Percentiles rank a stretch among this genome's conserved stretches.
These are phyloP conservation scores for Areca catechu DNA, from an alignment of 176 grass and related monocot species.

Conservation along the genomic window DNA sequence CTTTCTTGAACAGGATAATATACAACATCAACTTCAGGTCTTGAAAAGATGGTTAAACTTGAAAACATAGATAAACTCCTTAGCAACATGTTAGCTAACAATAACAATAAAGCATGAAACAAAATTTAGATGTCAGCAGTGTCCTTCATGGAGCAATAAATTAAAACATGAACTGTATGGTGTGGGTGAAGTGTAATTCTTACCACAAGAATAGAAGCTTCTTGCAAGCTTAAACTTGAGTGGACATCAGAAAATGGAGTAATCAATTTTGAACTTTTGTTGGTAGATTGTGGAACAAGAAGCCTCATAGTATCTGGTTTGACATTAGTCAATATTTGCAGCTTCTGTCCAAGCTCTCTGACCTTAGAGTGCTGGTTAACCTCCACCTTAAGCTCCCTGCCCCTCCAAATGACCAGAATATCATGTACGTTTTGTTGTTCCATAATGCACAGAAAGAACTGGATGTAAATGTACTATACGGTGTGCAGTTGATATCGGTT, in stretches of 20 bases:
- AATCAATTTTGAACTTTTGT: slow-evolving; percentile 76
- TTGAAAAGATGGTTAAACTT: too few species aligned
- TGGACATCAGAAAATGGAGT: slow-evolving; percentile 43
- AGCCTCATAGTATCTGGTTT: slow-evolving; percentile 81
- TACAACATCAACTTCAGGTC: too few species aligned
- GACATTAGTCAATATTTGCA: slow-evolving; percentile 77
- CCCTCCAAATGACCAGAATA: slow-evolving; percentile 75
- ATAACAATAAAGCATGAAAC: too few species aligned
- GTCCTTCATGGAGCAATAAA: too few species aligned
- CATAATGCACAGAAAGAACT: slow-evolving; percentile 19
- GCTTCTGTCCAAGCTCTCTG: slow-evolving; percentile 65
- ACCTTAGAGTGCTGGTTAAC: slow-evolving; percentile 56
- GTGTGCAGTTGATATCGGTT: too few species aligned
- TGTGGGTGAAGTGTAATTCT: neutral
- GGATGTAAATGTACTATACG: neutral
- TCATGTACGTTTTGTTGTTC: slow-evolving; percentile 34
- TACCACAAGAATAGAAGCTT: slow-evolving; percentile 60
- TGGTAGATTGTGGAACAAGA: slow-evolving; percentile 57
- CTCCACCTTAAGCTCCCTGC: slow-evolving; percentile 54
- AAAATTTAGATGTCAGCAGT: too few species aligned
- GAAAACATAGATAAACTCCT: too few species aligned
- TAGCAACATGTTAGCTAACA: too few species aligned
- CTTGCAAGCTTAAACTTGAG: slow-evolving; percentile 59
- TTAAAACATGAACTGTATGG: too few species aligned
- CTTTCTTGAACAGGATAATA: too few species aligned